Percentiles rank a stretch among this genome's conserved stretches.
phyloP scores from a whole-genome alignment of 176 grass and related monocot species.

The Rhipidocladum racemiflorum region DNA sequence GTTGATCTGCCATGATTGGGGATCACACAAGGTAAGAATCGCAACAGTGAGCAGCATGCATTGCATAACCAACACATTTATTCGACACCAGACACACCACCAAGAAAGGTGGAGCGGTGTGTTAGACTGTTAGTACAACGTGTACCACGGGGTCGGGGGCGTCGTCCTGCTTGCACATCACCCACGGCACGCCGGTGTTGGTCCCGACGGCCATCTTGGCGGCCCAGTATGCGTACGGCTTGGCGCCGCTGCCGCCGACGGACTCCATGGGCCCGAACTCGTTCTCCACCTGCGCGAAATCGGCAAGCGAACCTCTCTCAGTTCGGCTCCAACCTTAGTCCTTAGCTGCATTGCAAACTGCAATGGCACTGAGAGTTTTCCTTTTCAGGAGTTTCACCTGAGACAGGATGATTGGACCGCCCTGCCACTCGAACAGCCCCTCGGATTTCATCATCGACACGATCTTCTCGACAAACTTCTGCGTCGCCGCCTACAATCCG shows the following conservation, averaged over 20 bases:
- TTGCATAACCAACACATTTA: not conserved
- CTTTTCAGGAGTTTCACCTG: constrained; percentile 37
- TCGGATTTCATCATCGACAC: constrained; percentile 95
- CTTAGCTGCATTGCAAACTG: not conserved
- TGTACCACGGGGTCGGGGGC: constrained; percentile 88
- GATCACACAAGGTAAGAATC: not conserved
- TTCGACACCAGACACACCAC: constrained; percentile 13
- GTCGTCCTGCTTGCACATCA: constrained; percentile 99
- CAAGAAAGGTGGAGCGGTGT: not conserved
- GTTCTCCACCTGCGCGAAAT: constrained; percentile 66
- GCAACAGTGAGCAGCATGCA: not conserved
- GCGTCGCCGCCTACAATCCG: constrained; percentile 67
- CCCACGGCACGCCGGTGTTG: constrained; percentile 81
- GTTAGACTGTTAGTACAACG: not conserved
- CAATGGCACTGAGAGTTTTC: not conserved
- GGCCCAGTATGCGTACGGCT: constrained; percentile 73
- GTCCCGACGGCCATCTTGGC: constrained; percentile 89
- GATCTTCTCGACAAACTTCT: constrained; percentile 82
- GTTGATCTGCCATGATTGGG: constrained; percentile 56
- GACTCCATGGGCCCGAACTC: constrained; percentile 94
- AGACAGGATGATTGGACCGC: constrained; percentile 81
- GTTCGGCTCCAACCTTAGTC: not conserved
- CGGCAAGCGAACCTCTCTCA: not conserved
- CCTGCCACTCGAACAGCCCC: constrained; percentile 74
- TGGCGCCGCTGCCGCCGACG: constrained; percentile 63